phyloP scores from a whole-genome alignment of 2,329 filamentous ascomycete genomes.

The Fusarium veterinarium region DNA sequence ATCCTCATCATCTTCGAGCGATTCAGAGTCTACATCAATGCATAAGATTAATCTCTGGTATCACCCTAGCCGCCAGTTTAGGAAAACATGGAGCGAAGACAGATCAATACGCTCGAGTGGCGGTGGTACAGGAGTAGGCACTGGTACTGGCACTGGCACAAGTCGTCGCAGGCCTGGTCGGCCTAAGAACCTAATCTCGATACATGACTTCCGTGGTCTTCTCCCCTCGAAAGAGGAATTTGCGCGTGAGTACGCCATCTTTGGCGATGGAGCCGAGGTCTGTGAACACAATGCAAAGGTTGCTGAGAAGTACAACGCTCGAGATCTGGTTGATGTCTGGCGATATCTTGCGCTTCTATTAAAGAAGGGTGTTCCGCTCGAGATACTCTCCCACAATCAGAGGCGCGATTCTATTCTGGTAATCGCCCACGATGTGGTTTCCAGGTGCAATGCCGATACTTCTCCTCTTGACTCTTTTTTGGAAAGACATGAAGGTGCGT shows the following conservation, averaged over 20 bases:
- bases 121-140: slow-evolving; percentile 64
- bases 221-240: slow-evolving; percentile 84
- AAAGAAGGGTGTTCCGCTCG: slow-evolving; percentile 78
- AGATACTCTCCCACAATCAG: slow-evolving; percentile 67
- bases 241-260: slow-evolving; percentile 83
- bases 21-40: slow-evolving; percentile 72
- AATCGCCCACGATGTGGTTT: slow-evolving; percentile 72
- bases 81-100: slow-evolving; percentile 67
- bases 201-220: slow-evolving; percentile 75
- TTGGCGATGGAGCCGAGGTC: slow-evolving; percentile 82
- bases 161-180: slow-evolving; percentile 61
- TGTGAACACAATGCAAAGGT: slow-evolving; percentile 86
- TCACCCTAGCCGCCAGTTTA: slow-evolving; percentile 62
- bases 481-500: slow-evolving; percentile 36
- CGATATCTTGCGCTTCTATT: slow-evolving; percentile 81
- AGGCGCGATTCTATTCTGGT: slow-evolving; percentile 72
- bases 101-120: slow-evolving; percentile 70
- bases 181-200: slow-evolving; percentile 76
- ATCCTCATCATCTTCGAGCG: slow-evolving; percentile 67
- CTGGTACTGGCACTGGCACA: slow-evolving; percentile 63
- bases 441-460: slow-evolving; percentile 45
- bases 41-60: slow-evolving; percentile 69
- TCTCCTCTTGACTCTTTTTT: slow-evolving; percentile 18
- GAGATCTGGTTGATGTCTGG: slow-evolving; percentile 86
- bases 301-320: slow-evolving; percentile 75